phyloP scores from a whole-genome alignment of 768 basidiomycete species.

The Amanita subjunquillea region DNA sequence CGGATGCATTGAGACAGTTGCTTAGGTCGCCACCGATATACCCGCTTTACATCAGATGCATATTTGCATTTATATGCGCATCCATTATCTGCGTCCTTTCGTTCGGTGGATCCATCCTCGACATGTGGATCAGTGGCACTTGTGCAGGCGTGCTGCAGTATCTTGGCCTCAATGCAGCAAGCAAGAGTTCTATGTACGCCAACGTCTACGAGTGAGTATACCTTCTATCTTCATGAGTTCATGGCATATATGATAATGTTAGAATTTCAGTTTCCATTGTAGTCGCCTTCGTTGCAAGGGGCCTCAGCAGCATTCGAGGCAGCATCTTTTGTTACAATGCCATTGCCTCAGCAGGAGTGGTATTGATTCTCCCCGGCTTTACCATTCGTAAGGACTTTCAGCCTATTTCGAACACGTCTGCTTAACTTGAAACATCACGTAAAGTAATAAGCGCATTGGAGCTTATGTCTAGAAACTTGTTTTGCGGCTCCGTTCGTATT shows the following conservation, averaged over 20 bases:
- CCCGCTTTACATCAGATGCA: slow-evolving; percentile 52
- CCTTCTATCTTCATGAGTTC: background rate
- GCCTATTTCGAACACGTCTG: background rate
- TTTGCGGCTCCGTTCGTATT: slow-evolving; percentile 75
- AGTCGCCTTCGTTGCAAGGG: slow-evolving; percentile 75
- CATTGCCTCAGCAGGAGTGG: slow-evolving; percentile 81
- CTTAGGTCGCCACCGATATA: slow-evolving; percentile 61
- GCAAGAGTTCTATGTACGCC: slow-evolving; percentile 85
- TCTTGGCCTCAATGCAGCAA: slow-evolving; percentile 71
- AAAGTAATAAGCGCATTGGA: slow-evolving; percentile 72
- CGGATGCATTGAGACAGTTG: slow-evolving; percentile 51
- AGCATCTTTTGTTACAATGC: slow-evolving; percentile 83
- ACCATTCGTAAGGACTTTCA: slow-evolving; percentile 52
- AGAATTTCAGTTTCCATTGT: slow-evolving; percentile 82
- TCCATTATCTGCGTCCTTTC: slow-evolving; percentile 77
- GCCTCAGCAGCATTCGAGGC: slow-evolving; percentile 64
- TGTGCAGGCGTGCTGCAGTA: slow-evolving; percentile 67
- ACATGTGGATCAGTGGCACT: slow-evolving; percentile 72
- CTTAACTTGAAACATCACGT: background rate
- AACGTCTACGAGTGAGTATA: slow-evolving; percentile 84
- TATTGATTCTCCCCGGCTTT: slow-evolving; percentile 86
- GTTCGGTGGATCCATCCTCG: slow-evolving; percentile 72
- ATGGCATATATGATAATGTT: background rate
- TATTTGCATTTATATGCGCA: slow-evolving; percentile 67
- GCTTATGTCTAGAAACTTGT: slow-evolving; percentile 69